phyloP scores from a whole-genome alignment of 2,329 filamentous ascomycete genomes.

The Sordariomycetes sp. region DNA sequence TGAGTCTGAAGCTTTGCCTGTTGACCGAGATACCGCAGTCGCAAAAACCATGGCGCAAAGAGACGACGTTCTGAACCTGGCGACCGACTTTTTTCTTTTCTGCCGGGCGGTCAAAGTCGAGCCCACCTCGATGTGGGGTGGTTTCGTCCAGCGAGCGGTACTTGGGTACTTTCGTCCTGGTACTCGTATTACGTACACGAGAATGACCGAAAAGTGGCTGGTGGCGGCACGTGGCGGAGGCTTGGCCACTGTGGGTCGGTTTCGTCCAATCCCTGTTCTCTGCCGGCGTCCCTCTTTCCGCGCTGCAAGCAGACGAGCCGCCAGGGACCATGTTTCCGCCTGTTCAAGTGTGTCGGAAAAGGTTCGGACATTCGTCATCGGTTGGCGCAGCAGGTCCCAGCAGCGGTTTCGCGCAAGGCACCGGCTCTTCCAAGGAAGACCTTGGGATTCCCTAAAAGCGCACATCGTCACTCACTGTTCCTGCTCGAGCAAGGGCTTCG shows the following conservation, averaged over 20 bases:
- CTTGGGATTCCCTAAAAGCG: not conserved
- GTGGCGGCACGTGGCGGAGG: not conserved
- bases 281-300: not conserved
- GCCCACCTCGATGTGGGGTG: not conserved
- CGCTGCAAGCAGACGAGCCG: not conserved
- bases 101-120: constrained; percentile 2
- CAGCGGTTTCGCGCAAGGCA: constrained; percentile 3
- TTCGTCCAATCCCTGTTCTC: not conserved
- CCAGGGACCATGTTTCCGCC: not conserved
- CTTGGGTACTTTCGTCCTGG: not conserved
- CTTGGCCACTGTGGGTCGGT: not conserved
- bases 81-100: constrained; percentile 4
- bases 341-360: constrained; percentile 1
- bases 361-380: constrained; percentile 6
- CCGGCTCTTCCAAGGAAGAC: not conserved
- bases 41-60: not conserved
- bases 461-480: not conserved
- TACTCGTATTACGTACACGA: not conserved
- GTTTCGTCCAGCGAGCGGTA: not conserved
- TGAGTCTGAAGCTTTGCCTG: not conserved
- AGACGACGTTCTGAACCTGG: not conserved
- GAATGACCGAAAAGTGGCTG: not conserved
- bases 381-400: not conserved
- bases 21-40: not conserved
- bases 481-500: not conserved